Evolutionary conservation across 2,329 filamentous ascomycete genomes (phyloP), one percentile per base, ranked within the genome.

Genomic region (Epichloe elymi): DNA sequence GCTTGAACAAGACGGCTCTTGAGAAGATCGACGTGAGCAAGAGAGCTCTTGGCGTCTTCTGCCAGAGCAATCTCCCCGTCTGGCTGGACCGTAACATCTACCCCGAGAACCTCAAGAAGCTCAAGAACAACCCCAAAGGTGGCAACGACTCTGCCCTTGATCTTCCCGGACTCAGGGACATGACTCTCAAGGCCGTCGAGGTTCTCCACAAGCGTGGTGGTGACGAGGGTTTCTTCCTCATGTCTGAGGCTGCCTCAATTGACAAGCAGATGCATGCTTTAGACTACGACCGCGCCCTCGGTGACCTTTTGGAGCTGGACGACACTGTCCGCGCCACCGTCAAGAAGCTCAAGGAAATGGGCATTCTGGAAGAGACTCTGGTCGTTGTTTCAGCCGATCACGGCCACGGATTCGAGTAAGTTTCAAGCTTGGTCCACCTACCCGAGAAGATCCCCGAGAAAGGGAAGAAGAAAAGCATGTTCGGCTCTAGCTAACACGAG

Each of bases 191-290:
- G 72, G 87, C 87, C 23, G 78, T 93, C 47, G 86, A 91, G 53
- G 80, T 91, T 49, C 78, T 93, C n/a, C 70, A 84, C 65, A 74
- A 74, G 39, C 75, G 79, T 53, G 80, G 82, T 30, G 76, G 76
- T 36, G 75, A 84, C 52, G 76, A 86, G 53, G 88, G 88, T 5
- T 94, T 85, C 77, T 88, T 93, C 74, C 75, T 94, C 61, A 93
- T 94, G 87, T 82, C 82, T 12, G 88, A 94, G 67, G 88, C 84
- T 26, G 88, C 88, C 15, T 87, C 82, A 2, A 86, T 94, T 58
- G 88, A 93, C 70, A 94, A 94, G 75, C 84, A 88, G 75, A 93
- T 94, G 87, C 88, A 94, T 70, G 66, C 73, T 2, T 77, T 93
- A 19, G 88, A 93, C 70, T 93, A 93, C 64, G 86, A 93, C 68